Conservation (phyloP, 148 eudicot genomes). For the Rhododendron mucronatum region DNA sequence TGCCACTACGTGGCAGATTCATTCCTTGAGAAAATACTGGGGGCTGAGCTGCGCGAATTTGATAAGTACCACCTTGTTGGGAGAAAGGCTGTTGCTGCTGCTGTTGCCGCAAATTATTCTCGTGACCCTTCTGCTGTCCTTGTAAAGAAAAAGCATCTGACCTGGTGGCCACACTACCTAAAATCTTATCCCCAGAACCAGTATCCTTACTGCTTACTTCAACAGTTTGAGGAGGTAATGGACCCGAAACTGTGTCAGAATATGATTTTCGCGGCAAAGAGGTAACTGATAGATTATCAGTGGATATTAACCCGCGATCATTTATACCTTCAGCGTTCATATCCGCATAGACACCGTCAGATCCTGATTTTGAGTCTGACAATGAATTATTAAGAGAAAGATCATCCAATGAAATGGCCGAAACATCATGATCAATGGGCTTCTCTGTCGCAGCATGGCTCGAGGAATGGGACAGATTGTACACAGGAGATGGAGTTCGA, state of each 20-base stretch:
- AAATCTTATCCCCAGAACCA: slow-evolving; percentile 8
- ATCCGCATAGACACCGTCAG: slow-evolving; percentile 10
- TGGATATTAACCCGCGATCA: background rate
- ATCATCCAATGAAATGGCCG: slow-evolving; percentile 34
- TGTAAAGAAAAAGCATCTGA: slow-evolving; percentile 13
- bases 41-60: slow-evolving; percentile 36
- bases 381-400: slow-evolving; percentile 24
- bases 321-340: slow-evolving; percentile 11
- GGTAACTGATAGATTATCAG: slow-evolving; percentile 10
- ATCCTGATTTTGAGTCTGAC: slow-evolving; percentile 9
- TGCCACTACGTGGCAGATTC: slow-evolving; percentile 27
- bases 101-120: slow-evolving; percentile 16
- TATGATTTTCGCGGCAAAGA: slow-evolving; percentile 8
- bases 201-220: slow-evolving; percentile 8
- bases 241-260: background rate
- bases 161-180: slow-evolving; percentile 6
- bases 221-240: slow-evolving; percentile 9
- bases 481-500: slow-evolving; percentile 47
- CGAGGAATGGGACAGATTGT: slow-evolving; percentile 30
- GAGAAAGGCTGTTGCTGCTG: slow-evolving; percentile 6
- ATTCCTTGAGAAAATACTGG: slow-evolving; percentile 42
- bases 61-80: slow-evolving; percentile 20
- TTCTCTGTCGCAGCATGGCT: slow-evolving; percentile 39
- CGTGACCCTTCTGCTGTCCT: slow-evolving; percentile 6
- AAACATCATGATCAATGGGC: slow-evolving; percentile 30